Conservation (phyloP, 441 rosid species). For the Viola pubescens region DNA sequence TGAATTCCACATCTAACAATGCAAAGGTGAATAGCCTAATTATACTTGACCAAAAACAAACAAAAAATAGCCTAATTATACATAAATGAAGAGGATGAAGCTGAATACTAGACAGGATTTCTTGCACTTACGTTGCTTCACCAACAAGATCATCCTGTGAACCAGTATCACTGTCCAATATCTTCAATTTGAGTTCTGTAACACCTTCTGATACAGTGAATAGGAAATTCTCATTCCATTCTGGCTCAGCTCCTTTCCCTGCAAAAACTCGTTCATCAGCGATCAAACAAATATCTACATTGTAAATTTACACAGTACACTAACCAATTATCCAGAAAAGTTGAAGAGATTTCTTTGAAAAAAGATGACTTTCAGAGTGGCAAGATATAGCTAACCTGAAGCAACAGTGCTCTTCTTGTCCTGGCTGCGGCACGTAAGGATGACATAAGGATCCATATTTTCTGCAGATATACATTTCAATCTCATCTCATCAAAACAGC, state of each 20-base stretch:
- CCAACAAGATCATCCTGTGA: conserved; percentile 38
- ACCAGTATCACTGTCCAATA: conserved; percentile 41
- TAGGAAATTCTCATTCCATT: conserved; percentile 54
- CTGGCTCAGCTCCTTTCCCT: conserved; percentile 46
- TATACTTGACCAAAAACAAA: too few relatives aligned
- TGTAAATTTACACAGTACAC: too few relatives aligned
- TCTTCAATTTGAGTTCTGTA: conserved; percentile 32
- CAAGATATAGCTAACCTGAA: conserved; percentile 27
- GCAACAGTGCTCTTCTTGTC: conserved; percentile 50
- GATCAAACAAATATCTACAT: too few relatives aligned
- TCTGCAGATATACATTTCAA: conserved; percentile 16
- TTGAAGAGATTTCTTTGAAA: too few relatives aligned
- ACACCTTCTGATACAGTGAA: conserved; percentile 31
- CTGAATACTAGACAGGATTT: background rate
- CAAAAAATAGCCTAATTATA: background rate
- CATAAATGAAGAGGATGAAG: background rate
- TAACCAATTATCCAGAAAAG: too few relatives aligned
- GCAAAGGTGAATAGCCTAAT: too few relatives aligned
- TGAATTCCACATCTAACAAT: too few relatives aligned
- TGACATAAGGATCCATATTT: conserved; percentile 41
- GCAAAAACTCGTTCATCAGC: conserved; percentile 2
- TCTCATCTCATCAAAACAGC: background rate
- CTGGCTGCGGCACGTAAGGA: conserved; percentile 43
- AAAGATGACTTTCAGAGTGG: background rate
- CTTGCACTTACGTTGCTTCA: conserved; percentile 33